Conservation (phyloP, 306 rosid species). For the Begonia loranthoides region DNA sequence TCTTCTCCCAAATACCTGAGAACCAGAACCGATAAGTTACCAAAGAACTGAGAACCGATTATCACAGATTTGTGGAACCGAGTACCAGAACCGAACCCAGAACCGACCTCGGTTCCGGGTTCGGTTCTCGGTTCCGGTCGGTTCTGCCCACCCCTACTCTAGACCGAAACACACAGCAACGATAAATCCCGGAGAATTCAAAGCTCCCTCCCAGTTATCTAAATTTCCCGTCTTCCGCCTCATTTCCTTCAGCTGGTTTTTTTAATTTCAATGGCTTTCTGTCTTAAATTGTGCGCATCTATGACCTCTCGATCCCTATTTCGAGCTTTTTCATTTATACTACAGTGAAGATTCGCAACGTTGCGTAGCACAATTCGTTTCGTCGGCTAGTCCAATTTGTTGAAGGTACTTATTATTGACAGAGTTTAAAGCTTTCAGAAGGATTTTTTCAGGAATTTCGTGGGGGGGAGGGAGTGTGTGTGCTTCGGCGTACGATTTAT, state of each 20-base stretch:
- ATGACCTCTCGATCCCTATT: constrained; percentile 14
- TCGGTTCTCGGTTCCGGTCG: too few relatives aligned
- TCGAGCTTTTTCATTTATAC: constrained; percentile 3
- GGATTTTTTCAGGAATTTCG: background rate
- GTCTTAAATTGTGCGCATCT: background rate
- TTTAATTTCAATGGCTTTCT: constrained; percentile 1
- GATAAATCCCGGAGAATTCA: constrained; percentile 18
- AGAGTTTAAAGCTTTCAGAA: background rate
- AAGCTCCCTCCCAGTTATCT: constrained; percentile 34
- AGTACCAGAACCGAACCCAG: too few relatives aligned
- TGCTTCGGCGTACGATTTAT: constrained; percentile 11
- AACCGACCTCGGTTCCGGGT: too few relatives aligned
- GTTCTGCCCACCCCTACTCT: constrained; percentile 13
- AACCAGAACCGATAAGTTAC: too few relatives aligned
- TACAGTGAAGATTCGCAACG: constrained; percentile 4
- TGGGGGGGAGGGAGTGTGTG: background rate
- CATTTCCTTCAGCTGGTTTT: constrained; percentile 16
- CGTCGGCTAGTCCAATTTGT: constrained; percentile 9
- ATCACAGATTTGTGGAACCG: too few relatives aligned
- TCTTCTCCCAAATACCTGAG: too few relatives aligned
- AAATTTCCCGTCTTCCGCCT: constrained; percentile 23
- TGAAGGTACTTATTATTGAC: constrained; percentile 18
- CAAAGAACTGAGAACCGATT: too few relatives aligned
- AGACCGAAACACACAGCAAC: constrained; percentile 7
- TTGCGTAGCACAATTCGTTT: background rate